phyloP scores from a whole-genome alignment of 805 yeast species.

The Cyberlindnera suaveolens region DNA sequence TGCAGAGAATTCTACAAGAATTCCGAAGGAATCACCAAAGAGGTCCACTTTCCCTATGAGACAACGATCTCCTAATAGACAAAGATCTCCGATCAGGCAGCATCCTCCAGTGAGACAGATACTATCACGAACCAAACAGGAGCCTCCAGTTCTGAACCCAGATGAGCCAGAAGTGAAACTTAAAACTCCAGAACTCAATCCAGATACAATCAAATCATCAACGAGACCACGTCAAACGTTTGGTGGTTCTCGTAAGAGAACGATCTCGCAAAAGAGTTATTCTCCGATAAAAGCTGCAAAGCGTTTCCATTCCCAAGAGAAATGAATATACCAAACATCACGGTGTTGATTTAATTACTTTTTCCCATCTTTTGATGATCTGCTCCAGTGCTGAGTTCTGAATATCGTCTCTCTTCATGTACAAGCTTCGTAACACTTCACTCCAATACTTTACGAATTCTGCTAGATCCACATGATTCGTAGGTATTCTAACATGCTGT shows the following conservation, averaged over 20 bases:
- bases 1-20: not conserved
- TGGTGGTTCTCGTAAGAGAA: constrained; percentile 21
- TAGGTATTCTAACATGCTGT: constrained; percentile 24
- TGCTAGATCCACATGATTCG: constrained; percentile 22
- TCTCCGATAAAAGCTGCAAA: constrained; percentile 23
- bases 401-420: constrained; percentile 27
- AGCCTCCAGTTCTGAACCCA: too few relatives aligned
- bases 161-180: too few relatives aligned
- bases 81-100: too few relatives aligned
- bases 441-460: constrained; percentile 50
- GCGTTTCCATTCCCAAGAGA: constrained; percentile 6
- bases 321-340: not conserved
- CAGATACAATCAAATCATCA: not conserved
- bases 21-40: not conserved
- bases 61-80: too few relatives aligned
- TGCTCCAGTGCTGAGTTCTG: constrained; percentile 29
- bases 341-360: constrained; percentile 1
- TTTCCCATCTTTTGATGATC: constrained; percentile 31
- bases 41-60: not conserved
- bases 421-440: constrained; percentile 36
- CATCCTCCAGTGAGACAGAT: too few relatives aligned
- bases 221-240: constrained; percentile 7
- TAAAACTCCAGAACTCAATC: too few relatives aligned
- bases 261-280: constrained; percentile 11
- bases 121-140: too few relatives aligned